Evolutionary conservation across 148 eudicot genomes (phyloP).

Genomic region (Chenopodium album): DNA sequence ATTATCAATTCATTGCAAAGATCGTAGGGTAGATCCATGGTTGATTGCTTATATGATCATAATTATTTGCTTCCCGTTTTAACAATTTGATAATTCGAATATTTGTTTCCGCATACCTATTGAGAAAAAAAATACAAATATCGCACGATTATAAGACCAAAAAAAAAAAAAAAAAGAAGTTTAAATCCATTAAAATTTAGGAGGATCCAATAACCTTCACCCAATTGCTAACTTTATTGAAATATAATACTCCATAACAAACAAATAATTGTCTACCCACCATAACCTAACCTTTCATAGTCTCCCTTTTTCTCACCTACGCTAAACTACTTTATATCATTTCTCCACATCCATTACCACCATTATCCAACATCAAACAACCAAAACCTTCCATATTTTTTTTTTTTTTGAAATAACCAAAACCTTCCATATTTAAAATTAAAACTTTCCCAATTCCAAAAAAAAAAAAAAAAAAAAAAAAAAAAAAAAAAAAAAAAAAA

Average conservation of each 20-base stretch:
- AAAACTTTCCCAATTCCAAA: neutral
- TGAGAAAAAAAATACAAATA: too few species aligned
- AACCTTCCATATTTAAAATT: neutral
- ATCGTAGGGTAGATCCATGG: too few species aligned
- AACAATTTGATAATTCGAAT: too few species aligned
- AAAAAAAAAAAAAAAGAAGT: too few species aligned
- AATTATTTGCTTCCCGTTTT: too few species aligned
- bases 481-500: too few species aligned
- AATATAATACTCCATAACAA: neutral
- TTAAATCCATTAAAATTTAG: too few species aligned
- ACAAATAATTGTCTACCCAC: slow-evolving; percentile 18
- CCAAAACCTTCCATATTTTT: neutral
- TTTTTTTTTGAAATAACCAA: neutral
- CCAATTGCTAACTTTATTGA: neutral
- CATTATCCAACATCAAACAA: neutral
- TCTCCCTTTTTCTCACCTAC: slow-evolving; percentile 10
- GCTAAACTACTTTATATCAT: neutral
- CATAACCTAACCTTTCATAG: slow-evolving; percentile 14
- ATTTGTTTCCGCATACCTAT: too few species aligned
- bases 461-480: too few species aligned
- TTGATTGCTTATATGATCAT: too few species aligned
- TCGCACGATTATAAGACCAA: too few species aligned
- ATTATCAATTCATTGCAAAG: too few species aligned
- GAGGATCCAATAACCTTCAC: neutral
- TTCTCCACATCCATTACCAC: neutral